Evolutionary conservation across 2,329 filamentous ascomycete species (phyloP), one percentile per base, ranked within the genome.

Genomic region (Cladosporium sp.): DNA sequence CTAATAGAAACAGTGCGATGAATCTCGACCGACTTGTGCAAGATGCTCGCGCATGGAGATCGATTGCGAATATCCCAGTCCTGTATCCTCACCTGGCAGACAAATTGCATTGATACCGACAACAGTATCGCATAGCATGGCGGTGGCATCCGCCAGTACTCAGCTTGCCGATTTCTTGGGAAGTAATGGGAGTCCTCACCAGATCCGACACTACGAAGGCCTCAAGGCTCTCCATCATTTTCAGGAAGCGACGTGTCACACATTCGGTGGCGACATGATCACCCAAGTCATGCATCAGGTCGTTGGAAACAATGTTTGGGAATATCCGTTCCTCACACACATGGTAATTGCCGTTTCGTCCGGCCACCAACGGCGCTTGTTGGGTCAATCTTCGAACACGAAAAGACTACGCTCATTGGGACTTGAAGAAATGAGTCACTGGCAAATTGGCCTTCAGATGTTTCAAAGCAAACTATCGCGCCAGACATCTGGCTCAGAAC

Each of bases 291-390:
- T 61, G 53, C 55, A 56, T 13, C 13, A 29, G 22, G 44, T 52
- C 18, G 56, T 58, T 3, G 47, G 45, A 12, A 51, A 47, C 9
- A 36, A 47, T 18, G 54, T 52, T 15, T 61, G 57, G 56, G 22
- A 50, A n/a, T 39, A 52, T 38, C 53, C 56, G 3, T 55, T 53
- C 15, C 50, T 61, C 2, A 61, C 58, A 56, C 57, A 59, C 29
- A 52, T 61, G 53, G 43, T 54, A 11, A 44, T 61, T 13, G 58
- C 58, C 9, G 54, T 61, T 4, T 54, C 55, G 11, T 32, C 43
- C 20, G 58, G 54, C 5, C 47, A 49, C 29, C 48, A 53, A 13
- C 47, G 39, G 43, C 44, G 54, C 3, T 34, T 51, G 5, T 34
- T 51, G n/a, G 34, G 24, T 1, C 6, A 24, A 15, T 12, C 30